Evolutionary conservation across 2,329 filamentous ascomycete genomes (phyloP).

Genomic region (Ceratocystis smalleyi): DNA sequence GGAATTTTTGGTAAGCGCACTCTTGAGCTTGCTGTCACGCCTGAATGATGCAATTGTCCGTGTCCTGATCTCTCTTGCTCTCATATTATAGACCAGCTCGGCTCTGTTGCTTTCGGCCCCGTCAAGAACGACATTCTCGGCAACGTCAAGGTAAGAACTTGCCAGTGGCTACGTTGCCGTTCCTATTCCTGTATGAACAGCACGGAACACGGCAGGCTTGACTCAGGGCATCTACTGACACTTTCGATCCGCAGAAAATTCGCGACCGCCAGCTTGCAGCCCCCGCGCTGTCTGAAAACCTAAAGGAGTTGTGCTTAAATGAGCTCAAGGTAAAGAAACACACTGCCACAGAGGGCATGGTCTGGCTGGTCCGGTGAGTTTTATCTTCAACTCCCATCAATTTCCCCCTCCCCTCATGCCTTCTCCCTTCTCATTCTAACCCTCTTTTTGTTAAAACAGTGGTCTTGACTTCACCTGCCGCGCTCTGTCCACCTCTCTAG

Average conservation of each 20-base stretch:
- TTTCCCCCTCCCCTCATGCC: constrained; percentile 7
- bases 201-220: too few species aligned
- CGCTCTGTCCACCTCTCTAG: constrained; percentile 63
- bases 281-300: constrained; percentile 61
- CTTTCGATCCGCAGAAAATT: constrained; percentile 52
- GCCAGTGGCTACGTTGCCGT: neutral
- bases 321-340: constrained; percentile 86
- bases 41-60: neutral
- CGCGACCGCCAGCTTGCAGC: constrained; percentile 65
- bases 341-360: constrained; percentile 68
- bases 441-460: constrained; percentile 29
- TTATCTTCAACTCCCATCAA: constrained; percentile 10
- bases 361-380: constrained; percentile 75
- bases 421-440: neutral
- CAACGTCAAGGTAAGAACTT: constrained; percentile 62
- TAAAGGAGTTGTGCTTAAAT: constrained; percentile 72
- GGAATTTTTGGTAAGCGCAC: constrained; percentile 58
- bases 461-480: constrained; percentile 88
- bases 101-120: constrained; percentile 63
- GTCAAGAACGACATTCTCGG: constrained; percentile 84
- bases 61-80: neutral
- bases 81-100: constrained; percentile 38
- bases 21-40: neutral
- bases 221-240: too few species aligned
- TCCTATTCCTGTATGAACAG: neutral